These are phyloP conservation scores for Cryoendolithus antarcticus DNA, from an alignment of 2,329 filamentous ascomycete genomes.

Conservation along the genomic window DNA sequence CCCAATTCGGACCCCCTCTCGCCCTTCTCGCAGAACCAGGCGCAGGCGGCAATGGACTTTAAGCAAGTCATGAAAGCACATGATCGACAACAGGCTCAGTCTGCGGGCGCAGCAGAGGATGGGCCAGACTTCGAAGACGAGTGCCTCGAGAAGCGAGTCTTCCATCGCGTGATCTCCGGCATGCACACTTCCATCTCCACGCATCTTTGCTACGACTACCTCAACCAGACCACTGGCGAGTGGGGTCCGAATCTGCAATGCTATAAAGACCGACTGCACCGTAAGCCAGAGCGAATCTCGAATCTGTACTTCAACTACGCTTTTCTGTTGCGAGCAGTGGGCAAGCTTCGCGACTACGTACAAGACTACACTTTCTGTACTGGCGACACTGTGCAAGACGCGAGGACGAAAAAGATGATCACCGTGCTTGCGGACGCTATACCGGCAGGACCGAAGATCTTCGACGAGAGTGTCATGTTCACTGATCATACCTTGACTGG, in stretches of 20 bases:
- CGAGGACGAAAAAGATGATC: slow-evolving; percentile 67
- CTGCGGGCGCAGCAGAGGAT: slow-evolving; percentile 38
- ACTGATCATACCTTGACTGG: slow-evolving; percentile 40
- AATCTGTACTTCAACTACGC: slow-evolving; percentile 99
- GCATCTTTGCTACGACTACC: slow-evolving; percentile 88
- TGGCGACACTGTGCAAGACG: slow-evolving; percentile 69
- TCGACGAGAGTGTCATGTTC: slow-evolving; percentile 94
- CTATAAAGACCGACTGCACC: slow-evolving; percentile 76
- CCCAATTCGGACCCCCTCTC: slow-evolving; percentile 13
- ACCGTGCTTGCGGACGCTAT: slow-evolving; percentile 61
- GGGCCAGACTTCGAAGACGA: slow-evolving; percentile 73
- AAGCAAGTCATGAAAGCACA: slow-evolving; percentile 48
- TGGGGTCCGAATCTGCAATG: slow-evolving; percentile 87
- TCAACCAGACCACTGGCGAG: slow-evolving; percentile 86
- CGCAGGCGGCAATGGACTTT: slow-evolving; percentile 48
- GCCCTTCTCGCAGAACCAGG: slow-evolving; percentile 32
- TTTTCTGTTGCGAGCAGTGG: slow-evolving; percentile 78
- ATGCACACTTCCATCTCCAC: slow-evolving; percentile 99
- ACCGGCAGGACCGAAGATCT: slow-evolving; percentile 59
- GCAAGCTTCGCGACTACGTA: slow-evolving; percentile 76
- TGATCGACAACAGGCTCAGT: slow-evolving; percentile 45
- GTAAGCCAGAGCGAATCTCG: slow-evolving; percentile 78
- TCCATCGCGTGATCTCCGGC: slow-evolving; percentile 86
- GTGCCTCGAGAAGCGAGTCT: slow-evolving; percentile 96
- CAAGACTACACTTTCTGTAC: slow-evolving; percentile 83